Evolutionary conservation across 768 basidiomycete species (phyloP), one percentile per base, ranked within the genome.

Genomic region (Myochromella boudieri): DNA sequence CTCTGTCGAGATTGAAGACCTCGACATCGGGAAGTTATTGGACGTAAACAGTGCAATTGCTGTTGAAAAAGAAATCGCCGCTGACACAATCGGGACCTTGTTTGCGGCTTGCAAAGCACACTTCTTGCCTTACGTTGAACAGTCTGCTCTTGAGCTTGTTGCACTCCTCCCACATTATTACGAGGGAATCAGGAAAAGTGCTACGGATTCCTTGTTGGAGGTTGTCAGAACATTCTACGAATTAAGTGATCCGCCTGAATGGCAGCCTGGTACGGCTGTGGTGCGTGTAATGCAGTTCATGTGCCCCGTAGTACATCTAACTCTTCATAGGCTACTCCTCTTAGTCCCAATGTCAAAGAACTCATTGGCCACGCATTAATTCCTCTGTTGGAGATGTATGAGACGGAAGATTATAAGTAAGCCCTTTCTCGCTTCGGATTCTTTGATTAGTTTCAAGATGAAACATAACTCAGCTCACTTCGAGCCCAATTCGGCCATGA

Each of bases 51-150:
- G 88, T 57, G 95, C 94, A 17, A 87, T 98, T 55, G 95, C 95
- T 33, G 93, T 98, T 46, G 97, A 99, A 76, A 99, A 99, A 69
- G 97, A 99, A 74, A 97, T 97, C 50, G 95, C 97, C 17, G 92
- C 93, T 20, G 95, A 98, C 63, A 92, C 95, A 4, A 85, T 98
- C 54, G 94, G 95, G 51, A 86, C 88, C 27, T 69, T 99, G 52
- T 98, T 98, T 63, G 75, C 81, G 24, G 78, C 88, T 9, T 92
- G 91, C 24, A 82, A 84, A 58, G 68, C 66, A 37, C 85, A 91
- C 59, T 98, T 95, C 84, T 75, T 97, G 57, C 92, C 93, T 3
- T 98, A 80, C 61, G 83, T 98, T 52, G 94, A 97, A 70, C 71
- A 77, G 52, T 85, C 80, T 57, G 82, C 89, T 37, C 70, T 91